A percentile compares a stretch with the other conserved stretches of the same genome.
phyloP scores from a whole-genome alignment of 371 early-diverging fungal species.

The Lichtheimia ramosa region DNA sequence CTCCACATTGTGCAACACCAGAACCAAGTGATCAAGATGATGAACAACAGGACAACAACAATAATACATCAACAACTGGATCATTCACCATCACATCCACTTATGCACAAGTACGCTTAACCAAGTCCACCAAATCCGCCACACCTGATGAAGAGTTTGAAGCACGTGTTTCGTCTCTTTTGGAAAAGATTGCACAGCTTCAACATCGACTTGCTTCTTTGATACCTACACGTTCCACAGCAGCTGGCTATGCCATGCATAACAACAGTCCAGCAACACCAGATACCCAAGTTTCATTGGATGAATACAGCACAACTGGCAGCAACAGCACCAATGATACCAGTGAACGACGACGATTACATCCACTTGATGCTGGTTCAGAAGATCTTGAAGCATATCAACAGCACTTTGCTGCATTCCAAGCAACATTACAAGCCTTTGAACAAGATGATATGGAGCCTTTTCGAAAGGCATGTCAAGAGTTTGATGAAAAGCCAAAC shows the following conservation, averaged over 20 bases:
- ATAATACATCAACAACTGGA: conserved; percentile 9
- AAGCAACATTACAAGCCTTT: conserved; percentile 30
- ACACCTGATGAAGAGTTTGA: conserved; percentile 31
- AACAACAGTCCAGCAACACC: conserved; percentile 3
- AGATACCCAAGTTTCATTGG: conserved; percentile 7
- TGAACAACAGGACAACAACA: not conserved
- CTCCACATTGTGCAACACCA: conserved; percentile 1
- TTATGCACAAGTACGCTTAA: conserved; percentile 32
- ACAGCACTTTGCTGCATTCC: conserved; percentile 30
- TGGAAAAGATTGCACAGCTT: conserved; percentile 31
- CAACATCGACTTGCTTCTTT: conserved; percentile 32
- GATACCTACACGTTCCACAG: conserved; percentile 33
- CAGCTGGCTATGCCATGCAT: conserved; percentile 14
- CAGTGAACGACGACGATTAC: conserved; percentile 16
- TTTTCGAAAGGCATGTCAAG: not conserved
- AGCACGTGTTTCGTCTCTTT: conserved; percentile 16
- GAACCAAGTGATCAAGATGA: conserved; percentile 6
- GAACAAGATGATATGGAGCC: conserved; percentile 24
- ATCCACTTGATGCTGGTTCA: conserved; percentile 42
- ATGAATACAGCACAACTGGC: not conserved
- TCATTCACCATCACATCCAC: conserved; percentile 30
- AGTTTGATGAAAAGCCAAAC: too few species aligned
- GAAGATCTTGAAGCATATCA: conserved; percentile 39
- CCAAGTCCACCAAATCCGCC: conserved; percentile 27
- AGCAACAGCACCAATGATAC: too few species aligned